Conservation (phyloP, 768 basidiomycete species). For the Cyclocybe aegerita region DNA sequence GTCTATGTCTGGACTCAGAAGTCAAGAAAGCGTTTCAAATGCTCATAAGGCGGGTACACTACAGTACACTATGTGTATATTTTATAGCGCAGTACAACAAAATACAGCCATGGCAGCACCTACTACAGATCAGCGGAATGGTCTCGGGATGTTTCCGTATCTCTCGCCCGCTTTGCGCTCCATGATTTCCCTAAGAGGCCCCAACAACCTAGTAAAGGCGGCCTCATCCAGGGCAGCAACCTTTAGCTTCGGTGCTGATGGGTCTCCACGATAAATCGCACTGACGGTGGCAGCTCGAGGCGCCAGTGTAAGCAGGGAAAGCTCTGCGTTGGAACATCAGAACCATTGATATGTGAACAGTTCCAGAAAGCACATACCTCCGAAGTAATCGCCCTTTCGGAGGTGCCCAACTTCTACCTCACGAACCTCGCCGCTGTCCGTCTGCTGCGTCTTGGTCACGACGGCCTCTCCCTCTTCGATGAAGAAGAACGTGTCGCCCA, state of each 20-base stretch:
- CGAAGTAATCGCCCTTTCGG: slow-evolving; percentile 96
- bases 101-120: background rate
- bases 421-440: slow-evolving; percentile 54
- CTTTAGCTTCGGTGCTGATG: slow-evolving; percentile 67
- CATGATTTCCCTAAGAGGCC: slow-evolving; percentile 91
- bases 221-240: slow-evolving; percentile 92
- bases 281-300: slow-evolving; percentile 98
- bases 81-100: slow-evolving; percentile 4
- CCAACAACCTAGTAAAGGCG: slow-evolving; percentile 91
- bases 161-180: slow-evolving; percentile 82
- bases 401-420: slow-evolving; percentile 76
- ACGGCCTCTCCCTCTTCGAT: slow-evolving; percentile 92
- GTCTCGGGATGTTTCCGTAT: slow-evolving; percentile 42
- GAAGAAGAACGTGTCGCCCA: slow-evolving; percentile 97
- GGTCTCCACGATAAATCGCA: slow-evolving; percentile 55
- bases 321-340: slow-evolving; percentile 50
- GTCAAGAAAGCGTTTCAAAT: too few relatives aligned
- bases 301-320: slow-evolving; percentile 84
- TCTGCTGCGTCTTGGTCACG: slow-evolving; percentile 73
- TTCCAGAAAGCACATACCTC: slow-evolving; percentile 56
- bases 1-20: too few relatives aligned
- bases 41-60: too few relatives aligned
- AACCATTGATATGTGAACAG: slow-evolving; percentile 1
- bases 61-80: background rate
- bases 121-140: slow-evolving; percentile 19